phyloP scores from a whole-genome alignment of 768 basidiomycete species.

The Phylloporus scabripes region DNA sequence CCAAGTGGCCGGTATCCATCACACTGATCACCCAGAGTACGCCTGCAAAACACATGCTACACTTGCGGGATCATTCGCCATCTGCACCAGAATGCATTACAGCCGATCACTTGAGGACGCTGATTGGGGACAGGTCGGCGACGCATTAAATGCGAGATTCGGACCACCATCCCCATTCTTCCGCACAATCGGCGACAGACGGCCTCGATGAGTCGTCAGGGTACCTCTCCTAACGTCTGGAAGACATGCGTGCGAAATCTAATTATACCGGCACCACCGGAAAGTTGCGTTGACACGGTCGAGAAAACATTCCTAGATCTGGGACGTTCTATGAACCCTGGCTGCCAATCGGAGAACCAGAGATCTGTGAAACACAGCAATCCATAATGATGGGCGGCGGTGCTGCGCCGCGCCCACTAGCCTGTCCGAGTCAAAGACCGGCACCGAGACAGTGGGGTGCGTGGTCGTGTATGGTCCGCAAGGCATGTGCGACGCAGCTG shows the following conservation, averaged over 20 bases:
- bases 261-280: conserved; percentile 10
- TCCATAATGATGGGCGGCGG: conserved; percentile 5
- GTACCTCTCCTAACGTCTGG: conserved; percentile 5
- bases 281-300: conserved; percentile 8
- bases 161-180: conserved; percentile 4
- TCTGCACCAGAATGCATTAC: conserved; percentile 16
- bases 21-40: neutral
- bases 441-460: conserved; percentile 21
- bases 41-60: conserved; percentile 8
- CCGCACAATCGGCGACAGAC: conserved; percentile 21
- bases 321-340: conserved; percentile 5
- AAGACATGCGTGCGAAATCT: conserved; percentile 9
- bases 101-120: conserved; percentile 18
- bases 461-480: neutral
- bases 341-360: conserved; percentile 1
- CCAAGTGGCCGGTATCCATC: conserved; percentile 3
- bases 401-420: conserved; percentile 16
- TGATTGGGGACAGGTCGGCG: conserved; percentile 27
- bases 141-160: conserved; percentile 17
- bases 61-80: conserved; percentile 8
- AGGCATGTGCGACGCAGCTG: conserved; percentile 6
- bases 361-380: conserved; percentile 15
- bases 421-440: conserved; percentile 13
- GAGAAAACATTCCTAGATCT: conserved; percentile 6
- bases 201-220: conserved; percentile 12